phyloP scores from a whole-genome alignment of 345 rosid genomes.

The Cardamine resedifolia region DNA sequence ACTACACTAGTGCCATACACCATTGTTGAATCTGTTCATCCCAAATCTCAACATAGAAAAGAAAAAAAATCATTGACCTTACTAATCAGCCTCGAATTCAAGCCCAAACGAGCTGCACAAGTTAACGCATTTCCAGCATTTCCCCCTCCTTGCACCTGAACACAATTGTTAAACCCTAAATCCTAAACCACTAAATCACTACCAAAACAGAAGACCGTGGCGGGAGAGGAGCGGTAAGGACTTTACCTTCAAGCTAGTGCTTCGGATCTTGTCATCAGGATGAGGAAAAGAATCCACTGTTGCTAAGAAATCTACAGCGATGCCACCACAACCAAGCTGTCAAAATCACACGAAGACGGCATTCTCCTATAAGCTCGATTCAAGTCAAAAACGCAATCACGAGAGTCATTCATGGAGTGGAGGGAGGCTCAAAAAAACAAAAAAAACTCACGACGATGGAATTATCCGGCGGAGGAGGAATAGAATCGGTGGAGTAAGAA shows the following conservation, averaged over 20 bases:
- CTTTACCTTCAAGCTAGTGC: constrained; percentile 67
- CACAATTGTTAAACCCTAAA: constrained; percentile 1
- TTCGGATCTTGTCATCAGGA: constrained; percentile 88
- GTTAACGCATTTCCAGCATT: constrained; percentile 70
- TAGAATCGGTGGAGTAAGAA: constrained; percentile 31
- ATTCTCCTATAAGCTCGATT: constrained; percentile 1
- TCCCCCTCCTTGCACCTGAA: constrained; percentile 73
- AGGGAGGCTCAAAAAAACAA: constrained; percentile 19
- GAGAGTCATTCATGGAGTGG: constrained; percentile 14
- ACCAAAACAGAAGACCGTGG: not conserved
- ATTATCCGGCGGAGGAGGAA: constrained; percentile 25
- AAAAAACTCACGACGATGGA: constrained; percentile 37
- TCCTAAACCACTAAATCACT: not conserved
- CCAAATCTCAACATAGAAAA: not conserved
- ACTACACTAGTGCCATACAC: not conserved
- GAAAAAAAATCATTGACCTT: constrained; percentile 38
- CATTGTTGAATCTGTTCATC: constrained; percentile 3
- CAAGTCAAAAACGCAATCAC: not conserved
- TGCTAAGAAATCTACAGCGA: constrained; percentile 67
- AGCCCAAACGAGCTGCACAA: constrained; percentile 62
- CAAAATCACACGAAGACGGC: constrained; percentile 20
- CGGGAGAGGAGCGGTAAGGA: not conserved
- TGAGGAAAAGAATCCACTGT: constrained; percentile 71
- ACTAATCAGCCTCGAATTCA: constrained; percentile 59
- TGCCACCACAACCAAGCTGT: constrained; percentile 76